phyloP scores from a whole-genome alignment of 805 yeast species.

The Monosporozyma servazzii region DNA sequence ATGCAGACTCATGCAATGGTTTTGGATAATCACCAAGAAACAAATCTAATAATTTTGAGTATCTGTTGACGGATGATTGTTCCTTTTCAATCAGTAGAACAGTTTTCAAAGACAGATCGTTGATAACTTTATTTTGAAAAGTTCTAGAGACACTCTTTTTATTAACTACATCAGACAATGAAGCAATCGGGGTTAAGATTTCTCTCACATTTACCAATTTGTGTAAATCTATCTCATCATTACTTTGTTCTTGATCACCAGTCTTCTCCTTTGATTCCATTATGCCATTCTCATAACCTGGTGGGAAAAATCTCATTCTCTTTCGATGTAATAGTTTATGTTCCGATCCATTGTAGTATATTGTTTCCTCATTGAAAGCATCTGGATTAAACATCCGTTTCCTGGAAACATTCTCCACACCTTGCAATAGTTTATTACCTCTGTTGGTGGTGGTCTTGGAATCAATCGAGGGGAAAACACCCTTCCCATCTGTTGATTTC shows the following conservation, averaged over 20 bases:
- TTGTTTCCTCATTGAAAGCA: conserved; percentile 25
- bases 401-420: conserved; percentile 39
- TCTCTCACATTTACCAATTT: conserved; percentile 43
- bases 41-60: conserved; percentile 63
- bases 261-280: conserved; percentile 5
- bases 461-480: conserved; percentile 17
- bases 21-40: conserved; percentile 82
- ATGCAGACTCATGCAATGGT: conserved; percentile 50
- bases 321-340: conserved; percentile 27
- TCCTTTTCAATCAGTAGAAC: conserved; percentile 74
- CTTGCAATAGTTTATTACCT: conserved; percentile 48
- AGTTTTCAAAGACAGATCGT: conserved; percentile 58
- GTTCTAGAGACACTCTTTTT: conserved; percentile 64
- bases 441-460: conserved; percentile 39
- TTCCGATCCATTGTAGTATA: conserved; percentile 31
- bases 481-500: conserved; percentile 20
- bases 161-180: conserved; percentile 67
- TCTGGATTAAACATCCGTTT: conserved; percentile 30
- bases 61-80: conserved; percentile 62
- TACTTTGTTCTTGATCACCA: conserved; percentile 27
- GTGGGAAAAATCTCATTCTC: conserved; percentile 21
- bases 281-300: neutral
- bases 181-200: conserved; percentile 66
- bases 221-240: conserved; percentile 38
- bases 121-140: conserved; percentile 47